Evolutionary conservation across 768 basidiomycete species (phyloP).

Genomic region (Lactarius tabidus): DNA sequence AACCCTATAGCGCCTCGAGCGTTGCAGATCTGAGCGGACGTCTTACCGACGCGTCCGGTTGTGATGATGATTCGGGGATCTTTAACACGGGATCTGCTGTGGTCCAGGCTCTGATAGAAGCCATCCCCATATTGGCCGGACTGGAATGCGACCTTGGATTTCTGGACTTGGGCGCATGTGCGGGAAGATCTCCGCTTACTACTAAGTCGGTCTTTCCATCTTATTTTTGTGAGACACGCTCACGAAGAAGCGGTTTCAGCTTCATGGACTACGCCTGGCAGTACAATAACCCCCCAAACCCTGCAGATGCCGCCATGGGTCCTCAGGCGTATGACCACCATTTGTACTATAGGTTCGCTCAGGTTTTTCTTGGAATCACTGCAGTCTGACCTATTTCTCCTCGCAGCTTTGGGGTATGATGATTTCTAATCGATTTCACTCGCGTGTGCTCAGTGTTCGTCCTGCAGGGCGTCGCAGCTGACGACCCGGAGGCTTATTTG

Average conservation of each 20-base stretch:
- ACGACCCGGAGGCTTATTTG: constrained; percentile 63
- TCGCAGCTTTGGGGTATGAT: constrained; percentile 53
- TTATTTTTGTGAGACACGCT: background rate
- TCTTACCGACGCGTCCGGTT: background rate
- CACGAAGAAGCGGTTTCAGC: constrained; percentile 35
- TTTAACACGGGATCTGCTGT: constrained; percentile 2
- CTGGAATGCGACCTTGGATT: constrained; percentile 2
- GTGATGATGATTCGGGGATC: constrained; percentile 6
- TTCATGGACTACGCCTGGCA: constrained; percentile 89
- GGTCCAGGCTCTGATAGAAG: constrained; percentile 2
- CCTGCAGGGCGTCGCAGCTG: constrained; percentile 63
- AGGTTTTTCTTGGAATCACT: background rate
- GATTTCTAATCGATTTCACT: background rate
- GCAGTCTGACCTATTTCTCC: background rate
- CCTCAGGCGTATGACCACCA: constrained; percentile 78
- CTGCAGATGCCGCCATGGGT: constrained; percentile 61
- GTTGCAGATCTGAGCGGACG: background rate
- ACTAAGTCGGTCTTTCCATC: constrained; percentile 14
- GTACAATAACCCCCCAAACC: constrained; percentile 62
- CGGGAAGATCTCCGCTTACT: constrained; percentile 1
- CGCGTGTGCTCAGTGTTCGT: constrained; percentile 3
- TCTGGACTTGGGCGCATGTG: constrained; percentile 3
- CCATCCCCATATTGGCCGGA: constrained; percentile 11
- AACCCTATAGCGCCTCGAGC: background rate
- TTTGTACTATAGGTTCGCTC: constrained; percentile 64